Evolutionary conservation across 2,329 filamentous ascomycete genomes (phyloP).

Genomic region (Claviceps arundinis): DNA sequence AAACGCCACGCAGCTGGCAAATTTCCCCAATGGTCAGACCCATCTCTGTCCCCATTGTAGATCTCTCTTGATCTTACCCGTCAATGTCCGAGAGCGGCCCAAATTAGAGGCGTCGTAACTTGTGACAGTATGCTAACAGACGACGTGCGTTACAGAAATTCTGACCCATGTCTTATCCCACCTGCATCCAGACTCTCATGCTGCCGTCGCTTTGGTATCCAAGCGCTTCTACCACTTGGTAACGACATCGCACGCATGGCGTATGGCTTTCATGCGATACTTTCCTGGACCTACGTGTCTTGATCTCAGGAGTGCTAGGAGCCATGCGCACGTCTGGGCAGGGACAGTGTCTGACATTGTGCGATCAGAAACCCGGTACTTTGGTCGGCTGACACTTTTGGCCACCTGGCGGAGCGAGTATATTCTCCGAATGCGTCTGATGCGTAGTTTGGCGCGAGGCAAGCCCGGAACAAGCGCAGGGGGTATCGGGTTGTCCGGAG

Average conservation of each 20-base stretch:
- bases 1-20: conserved; percentile 30
- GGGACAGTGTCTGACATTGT: conserved; percentile 39
- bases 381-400: conserved; percentile 66
- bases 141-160: conserved; percentile 49
- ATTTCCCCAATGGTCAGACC: conserved; percentile 69
- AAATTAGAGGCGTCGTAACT: too few species aligned
- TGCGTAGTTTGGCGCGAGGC: conserved; percentile 69
- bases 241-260: conserved; percentile 86
- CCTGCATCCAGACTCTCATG: conserved; percentile 72
- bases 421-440: conserved; percentile 68
- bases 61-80: too few species aligned
- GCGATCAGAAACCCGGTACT: conserved; percentile 62
- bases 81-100: too few species aligned
- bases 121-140: not conserved
- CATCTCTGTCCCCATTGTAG: conserved; percentile 1
- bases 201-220: conserved; percentile 72
- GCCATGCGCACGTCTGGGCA: conserved; percentile 26
- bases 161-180: conserved; percentile 85
- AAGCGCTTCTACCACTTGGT: conserved; percentile 77
- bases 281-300: conserved; percentile 58
- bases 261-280: conserved; percentile 79
- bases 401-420: conserved; percentile 98
- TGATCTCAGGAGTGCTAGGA: conserved; percentile 18
- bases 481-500: conserved; percentile 38
- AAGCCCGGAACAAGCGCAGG: conserved; percentile 52